phyloP scores from a whole-genome alignment of 805 yeast species.

The Candida pseudoglaebosa region DNA sequence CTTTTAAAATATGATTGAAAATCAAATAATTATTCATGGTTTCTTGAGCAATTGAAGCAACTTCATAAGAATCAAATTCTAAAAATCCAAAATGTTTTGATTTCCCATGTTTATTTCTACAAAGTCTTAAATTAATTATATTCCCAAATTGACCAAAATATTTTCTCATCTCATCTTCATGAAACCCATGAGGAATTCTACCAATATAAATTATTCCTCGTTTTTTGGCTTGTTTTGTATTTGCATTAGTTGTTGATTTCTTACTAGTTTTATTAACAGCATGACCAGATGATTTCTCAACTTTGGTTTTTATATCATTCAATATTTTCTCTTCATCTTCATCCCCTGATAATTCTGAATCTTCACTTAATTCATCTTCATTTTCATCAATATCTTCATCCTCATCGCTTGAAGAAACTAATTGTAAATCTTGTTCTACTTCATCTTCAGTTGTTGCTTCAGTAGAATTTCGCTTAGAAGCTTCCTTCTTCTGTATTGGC shows the following conservation, averaged over 20 bases:
- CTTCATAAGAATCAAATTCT: constrained; percentile 70
- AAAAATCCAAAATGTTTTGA: constrained; percentile 90
- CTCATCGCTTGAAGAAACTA: constrained; percentile 12
- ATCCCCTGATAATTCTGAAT: constrained; percentile 21
- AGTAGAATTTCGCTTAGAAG: constrained; percentile 1
- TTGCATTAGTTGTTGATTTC: constrained; percentile 8
- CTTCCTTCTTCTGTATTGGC: constrained; percentile 1
- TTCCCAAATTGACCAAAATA: constrained; percentile 92
- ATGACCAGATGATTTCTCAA: constrained; percentile 16
- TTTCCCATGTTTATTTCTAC: constrained; percentile 86
- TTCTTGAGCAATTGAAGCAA: constrained; percentile 86
- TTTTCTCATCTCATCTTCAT: constrained; percentile 71
- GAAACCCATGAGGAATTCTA: constrained; percentile 88
- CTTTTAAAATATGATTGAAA: constrained; percentile 80
- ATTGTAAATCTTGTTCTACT: constrained; percentile 18
- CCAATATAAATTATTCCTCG: constrained; percentile 84
- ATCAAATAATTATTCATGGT: constrained; percentile 93
- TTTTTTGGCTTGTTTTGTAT: constrained; percentile 15
- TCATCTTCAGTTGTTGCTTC: constrained; percentile 20
- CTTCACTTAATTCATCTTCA: constrained; percentile 17
- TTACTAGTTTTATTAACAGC: constrained; percentile 19
- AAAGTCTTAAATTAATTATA: constrained; percentile 69
- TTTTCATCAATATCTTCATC: constrained; percentile 13
- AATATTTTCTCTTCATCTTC: constrained; percentile 21
- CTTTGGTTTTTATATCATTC: constrained; percentile 20